phyloP scores from a whole-genome alignment of 495 filamentous ascomycete genomes.

The Aspergillus asperescens region DNA sequence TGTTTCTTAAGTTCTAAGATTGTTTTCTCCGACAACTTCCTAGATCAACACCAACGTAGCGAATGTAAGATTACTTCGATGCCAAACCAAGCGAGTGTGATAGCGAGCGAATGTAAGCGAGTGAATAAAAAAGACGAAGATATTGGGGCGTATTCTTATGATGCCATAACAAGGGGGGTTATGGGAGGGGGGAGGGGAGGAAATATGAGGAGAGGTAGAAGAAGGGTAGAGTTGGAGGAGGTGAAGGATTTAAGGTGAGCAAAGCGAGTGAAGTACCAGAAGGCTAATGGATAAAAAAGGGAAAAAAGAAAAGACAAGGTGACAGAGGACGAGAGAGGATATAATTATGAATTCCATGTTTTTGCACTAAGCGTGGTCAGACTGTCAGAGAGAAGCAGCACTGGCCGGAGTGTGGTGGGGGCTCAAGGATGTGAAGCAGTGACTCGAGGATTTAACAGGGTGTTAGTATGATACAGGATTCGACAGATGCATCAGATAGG shows the following conservation, averaged over 20 bases:
- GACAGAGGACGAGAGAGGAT: slow-evolving; percentile 6
- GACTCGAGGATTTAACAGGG: not conserved
- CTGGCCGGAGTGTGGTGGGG: slow-evolving; percentile 21
- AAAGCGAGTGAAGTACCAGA: slow-evolving; percentile 9
- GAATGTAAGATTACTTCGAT: slow-evolving; percentile 39
- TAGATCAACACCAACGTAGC: slow-evolving; percentile 33
- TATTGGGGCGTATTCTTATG: slow-evolving; percentile 20
- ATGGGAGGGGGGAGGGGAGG: slow-evolving; percentile 14
- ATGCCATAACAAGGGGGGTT: slow-evolving; percentile 30
- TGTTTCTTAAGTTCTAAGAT: slow-evolving; percentile 15
- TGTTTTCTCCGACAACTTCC: slow-evolving; percentile 13
- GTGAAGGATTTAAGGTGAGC: slow-evolving; percentile 7
- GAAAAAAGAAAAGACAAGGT: slow-evolving; percentile 10
- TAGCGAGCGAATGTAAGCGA: slow-evolving; percentile 37
- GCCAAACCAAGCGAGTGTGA: slow-evolving; percentile 45
- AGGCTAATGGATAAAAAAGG: slow-evolving; percentile 19
- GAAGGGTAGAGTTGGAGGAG: slow-evolving; percentile 5
- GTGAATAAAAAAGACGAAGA: slow-evolving; percentile 15
- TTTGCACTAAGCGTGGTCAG: slow-evolving; percentile 16
- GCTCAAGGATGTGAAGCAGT: slow-evolving; percentile 2
- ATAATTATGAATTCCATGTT: slow-evolving; percentile 13
- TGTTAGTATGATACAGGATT: too few species aligned
- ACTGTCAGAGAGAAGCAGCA: slow-evolving; percentile 13
- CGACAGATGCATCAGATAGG: slow-evolving; percentile 5
- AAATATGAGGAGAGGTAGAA: slow-evolving; percentile 5